Evolutionary conservation across 768 basidiomycete genomes (phyloP).

Genomic region (Suillus spraguei): DNA sequence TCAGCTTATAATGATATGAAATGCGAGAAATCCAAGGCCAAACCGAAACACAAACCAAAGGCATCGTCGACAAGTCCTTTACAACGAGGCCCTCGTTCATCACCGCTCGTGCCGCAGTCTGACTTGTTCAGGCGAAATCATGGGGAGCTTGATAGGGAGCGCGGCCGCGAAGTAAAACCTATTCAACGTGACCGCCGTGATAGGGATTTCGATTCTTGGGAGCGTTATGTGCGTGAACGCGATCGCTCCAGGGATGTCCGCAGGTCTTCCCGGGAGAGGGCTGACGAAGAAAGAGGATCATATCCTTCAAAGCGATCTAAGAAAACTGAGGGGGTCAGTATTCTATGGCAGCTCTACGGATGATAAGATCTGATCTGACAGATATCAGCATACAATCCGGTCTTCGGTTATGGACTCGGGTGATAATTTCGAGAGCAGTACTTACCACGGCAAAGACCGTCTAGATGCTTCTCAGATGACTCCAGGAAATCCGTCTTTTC

Average conservation of each 20-base stretch:
- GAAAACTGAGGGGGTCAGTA: slow-evolving; percentile 30
- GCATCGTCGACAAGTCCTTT: slow-evolving; percentile 22
- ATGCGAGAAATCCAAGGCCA: slow-evolving; percentile 25
- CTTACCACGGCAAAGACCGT: neutral
- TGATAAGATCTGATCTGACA: slow-evolving; percentile 15
- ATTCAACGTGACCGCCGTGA: slow-evolving; percentile 25
- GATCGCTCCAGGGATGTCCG: slow-evolving; percentile 16
- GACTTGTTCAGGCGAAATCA: slow-evolving; percentile 42
- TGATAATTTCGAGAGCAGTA: slow-evolving; percentile 1
- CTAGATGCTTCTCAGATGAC: neutral
- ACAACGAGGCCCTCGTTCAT: slow-evolving; percentile 29
- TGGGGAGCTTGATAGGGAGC: slow-evolving; percentile 22
- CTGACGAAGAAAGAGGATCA: slow-evolving; percentile 24
- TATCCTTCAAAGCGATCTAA: slow-evolving; percentile 32
- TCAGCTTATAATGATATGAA: slow-evolving; percentile 4
- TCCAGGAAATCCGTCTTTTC: neutral
- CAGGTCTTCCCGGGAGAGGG: slow-evolving; percentile 26
- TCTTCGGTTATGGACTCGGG: neutral
- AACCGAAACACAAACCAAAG: slow-evolving; percentile 24
- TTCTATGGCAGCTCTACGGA: slow-evolving; percentile 4
- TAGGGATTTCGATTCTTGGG: slow-evolving; percentile 27
- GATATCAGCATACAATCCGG: slow-evolving; percentile 4
- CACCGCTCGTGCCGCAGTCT: slow-evolving; percentile 45
- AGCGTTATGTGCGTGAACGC: slow-evolving; percentile 21
- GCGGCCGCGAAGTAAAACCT: slow-evolving; percentile 28